Percentiles rank a stretch among this genome's conserved stretches.
Evolutionary conservation across 1,284 basidiomycete genomes (phyloP).

Genomic region (Trichosporon ovoides): DNA sequence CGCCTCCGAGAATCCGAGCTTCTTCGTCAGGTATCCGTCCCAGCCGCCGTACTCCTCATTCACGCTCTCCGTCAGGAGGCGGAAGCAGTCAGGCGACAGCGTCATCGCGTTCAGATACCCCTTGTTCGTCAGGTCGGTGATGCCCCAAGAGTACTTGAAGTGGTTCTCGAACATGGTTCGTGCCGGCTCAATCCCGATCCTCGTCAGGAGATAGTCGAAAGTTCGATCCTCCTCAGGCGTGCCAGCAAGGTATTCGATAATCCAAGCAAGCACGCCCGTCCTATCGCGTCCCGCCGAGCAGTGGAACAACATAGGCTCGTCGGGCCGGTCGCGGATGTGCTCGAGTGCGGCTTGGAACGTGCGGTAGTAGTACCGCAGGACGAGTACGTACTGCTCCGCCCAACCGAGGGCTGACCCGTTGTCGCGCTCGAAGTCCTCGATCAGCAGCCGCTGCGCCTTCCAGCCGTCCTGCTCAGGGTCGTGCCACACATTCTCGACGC

Average conservation of each 20-base stretch:
- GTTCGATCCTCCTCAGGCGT: slow-evolving; percentile 5
- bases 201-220: slow-evolving; percentile 19
- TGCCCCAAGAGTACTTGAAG: not conserved
- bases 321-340: slow-evolving; percentile 12
- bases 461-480: not conserved
- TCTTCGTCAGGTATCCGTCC: slow-evolving; percentile 9
- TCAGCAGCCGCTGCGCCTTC: not conserved
- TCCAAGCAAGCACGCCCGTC: slow-evolving; percentile 14
- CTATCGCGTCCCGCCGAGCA: slow-evolving; percentile 21
- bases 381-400: slow-evolving; percentile 8
- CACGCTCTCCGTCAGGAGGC: not conserved
- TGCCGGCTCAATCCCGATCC: slow-evolving; percentile 19
- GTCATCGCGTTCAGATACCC: slow-evolving; percentile 12
- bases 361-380: slow-evolving; percentile 5
- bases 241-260: slow-evolving; percentile 17
- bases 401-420: slow-evolving; percentile 13
- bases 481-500: slow-evolving; percentile 9
- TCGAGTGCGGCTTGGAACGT: slow-evolving; percentile 12
- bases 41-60: slow-evolving; percentile 13
- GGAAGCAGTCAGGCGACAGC: slow-evolving; percentile 9
- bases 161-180: slow-evolving; percentile 9
- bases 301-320: slow-evolving; percentile 17
- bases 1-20: slow-evolving; percentile 9
- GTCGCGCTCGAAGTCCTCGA: slow-evolving; percentile 9
- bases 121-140: not conserved